Percentiles rank a stretch among this genome's conserved stretches.
These are phyloP conservation scores for Mycena galopus DNA, from an alignment of 768 basidiomycete genomes.

Conservation along the genomic window DNA sequence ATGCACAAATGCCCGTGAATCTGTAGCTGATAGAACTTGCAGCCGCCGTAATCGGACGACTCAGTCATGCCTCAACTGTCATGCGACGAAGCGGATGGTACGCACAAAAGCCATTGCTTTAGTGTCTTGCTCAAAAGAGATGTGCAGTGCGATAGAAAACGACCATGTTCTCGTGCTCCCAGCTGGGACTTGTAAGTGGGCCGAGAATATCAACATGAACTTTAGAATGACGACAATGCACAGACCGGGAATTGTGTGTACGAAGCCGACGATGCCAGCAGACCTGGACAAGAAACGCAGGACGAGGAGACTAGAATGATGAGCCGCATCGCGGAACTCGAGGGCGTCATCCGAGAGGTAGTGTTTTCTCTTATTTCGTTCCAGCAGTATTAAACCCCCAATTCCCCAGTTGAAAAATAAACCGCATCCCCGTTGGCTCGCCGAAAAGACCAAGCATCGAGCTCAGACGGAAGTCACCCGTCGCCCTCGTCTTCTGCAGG, in stretches of 20 bases:
- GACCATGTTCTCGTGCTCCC: constrained; percentile 50
- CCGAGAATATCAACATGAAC: not conserved
- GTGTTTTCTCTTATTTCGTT: not conserved
- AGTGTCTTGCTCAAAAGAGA: not conserved
- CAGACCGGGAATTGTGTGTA: constrained; percentile 75
- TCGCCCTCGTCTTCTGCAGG: constrained; percentile 17
- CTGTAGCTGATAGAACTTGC: not conserved
- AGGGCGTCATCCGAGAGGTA: constrained; percentile 72
- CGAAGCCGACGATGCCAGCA: constrained; percentile 67
- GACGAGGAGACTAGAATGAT: constrained; percentile 65
- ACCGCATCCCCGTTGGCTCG: constrained; percentile 64
- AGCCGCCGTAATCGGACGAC: constrained; percentile 64
- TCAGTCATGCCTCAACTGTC: constrained; percentile 67
- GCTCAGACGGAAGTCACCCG: not conserved
- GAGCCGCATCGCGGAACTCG: constrained; percentile 69
- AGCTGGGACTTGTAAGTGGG: constrained; percentile 27
- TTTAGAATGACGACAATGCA: not conserved
- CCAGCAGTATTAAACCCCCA: not conserved
- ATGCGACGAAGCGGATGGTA: constrained; percentile 70
- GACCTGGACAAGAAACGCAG: constrained; percentile 47
- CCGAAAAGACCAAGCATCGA: constrained; percentile 58
- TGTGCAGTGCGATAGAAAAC: constrained; percentile 64
- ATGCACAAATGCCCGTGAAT: too few species aligned
- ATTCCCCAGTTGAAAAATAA: constrained; percentile 64
- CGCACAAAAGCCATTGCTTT: constrained; percentile 1